phyloP scores from a whole-genome alignment of 1,284 basidiomycete genomes.

The Rhodotorula sp. region DNA sequence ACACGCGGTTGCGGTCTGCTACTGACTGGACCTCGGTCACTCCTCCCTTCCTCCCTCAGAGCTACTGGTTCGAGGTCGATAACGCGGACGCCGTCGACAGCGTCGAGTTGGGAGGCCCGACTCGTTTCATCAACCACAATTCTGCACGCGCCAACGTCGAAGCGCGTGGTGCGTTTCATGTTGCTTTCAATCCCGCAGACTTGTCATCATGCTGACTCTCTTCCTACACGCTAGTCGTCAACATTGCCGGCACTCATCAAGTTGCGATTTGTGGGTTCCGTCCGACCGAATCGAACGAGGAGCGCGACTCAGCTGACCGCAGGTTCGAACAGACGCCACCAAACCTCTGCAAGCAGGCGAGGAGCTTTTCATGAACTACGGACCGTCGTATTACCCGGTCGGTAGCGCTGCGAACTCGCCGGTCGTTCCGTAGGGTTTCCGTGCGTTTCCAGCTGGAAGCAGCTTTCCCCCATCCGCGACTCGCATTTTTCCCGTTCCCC shows the following conservation, averaged over 20 bases:
- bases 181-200: neutral
- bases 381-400: neutral
- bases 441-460: neutral
- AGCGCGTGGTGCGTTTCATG: neutral
- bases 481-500: too few species aligned
- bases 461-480: too few species aligned
- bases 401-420: neutral
- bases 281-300: neutral
- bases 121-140: slow-evolving; percentile 16
- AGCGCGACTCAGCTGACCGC: too few species aligned
- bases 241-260: slow-evolving; percentile 19
- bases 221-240: neutral
- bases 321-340: neutral
- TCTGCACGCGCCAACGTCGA: neutral
- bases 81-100: slow-evolving; percentile 2
- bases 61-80: slow-evolving; percentile 20
- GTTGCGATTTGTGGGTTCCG: neutral
- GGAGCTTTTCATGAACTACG: slow-evolving; percentile 21
- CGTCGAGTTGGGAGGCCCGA: neutral
- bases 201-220: neutral
- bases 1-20: neutral
- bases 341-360: neutral
- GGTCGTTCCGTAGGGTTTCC: neutral
- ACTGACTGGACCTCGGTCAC: too few species aligned
- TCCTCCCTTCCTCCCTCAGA: neutral